These are phyloP conservation scores for Aureobasidium sp. DNA, from an alignment of 2,329 filamentous ascomycete species.

Conservation along the genomic window DNA sequence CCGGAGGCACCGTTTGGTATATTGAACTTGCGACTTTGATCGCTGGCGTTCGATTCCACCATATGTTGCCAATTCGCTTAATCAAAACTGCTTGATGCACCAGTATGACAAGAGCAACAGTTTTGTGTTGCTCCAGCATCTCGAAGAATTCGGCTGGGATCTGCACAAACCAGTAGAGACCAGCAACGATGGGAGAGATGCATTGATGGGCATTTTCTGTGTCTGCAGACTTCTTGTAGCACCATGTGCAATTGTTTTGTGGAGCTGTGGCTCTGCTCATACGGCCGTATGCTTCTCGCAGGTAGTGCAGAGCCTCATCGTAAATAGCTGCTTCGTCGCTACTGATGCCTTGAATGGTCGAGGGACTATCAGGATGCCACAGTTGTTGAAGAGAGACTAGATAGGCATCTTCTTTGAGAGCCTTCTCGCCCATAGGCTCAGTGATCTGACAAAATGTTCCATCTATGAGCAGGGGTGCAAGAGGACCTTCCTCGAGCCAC, in stretches of 20 bases:
- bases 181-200: conserved; percentile 8
- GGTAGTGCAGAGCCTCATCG: conserved; percentile 5
- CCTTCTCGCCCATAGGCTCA: neutral
- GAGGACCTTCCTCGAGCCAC: conserved; percentile 8
- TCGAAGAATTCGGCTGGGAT: conserved; percentile 7
- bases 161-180: conserved; percentile 3
- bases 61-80: neutral
- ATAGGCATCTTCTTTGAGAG: conserved; percentile 4
- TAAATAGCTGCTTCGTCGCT: conserved; percentile 2
- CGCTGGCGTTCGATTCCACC: conserved; percentile 13
- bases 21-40: conserved; percentile 6
- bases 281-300: conserved; percentile 12
- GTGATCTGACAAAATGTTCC: neutral
- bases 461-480: neutral
- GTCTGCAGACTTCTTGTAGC: neutral
- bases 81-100: conserved; percentile 6
- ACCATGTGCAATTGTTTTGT: conserved; percentile 8
- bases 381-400: conserved; percentile 3
- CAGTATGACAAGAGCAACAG: neutral
- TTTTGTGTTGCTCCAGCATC: conserved; percentile 13
- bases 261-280: conserved; percentile 11
- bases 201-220: neutral
- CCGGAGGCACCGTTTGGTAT: neutral
- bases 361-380: conserved; percentile 3
- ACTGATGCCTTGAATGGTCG: neutral